Evolutionary conservation across 768 basidiomycete genomes (phyloP), one percentile per base, ranked within the genome.

Genomic region (Termitomyces sp.): DNA sequence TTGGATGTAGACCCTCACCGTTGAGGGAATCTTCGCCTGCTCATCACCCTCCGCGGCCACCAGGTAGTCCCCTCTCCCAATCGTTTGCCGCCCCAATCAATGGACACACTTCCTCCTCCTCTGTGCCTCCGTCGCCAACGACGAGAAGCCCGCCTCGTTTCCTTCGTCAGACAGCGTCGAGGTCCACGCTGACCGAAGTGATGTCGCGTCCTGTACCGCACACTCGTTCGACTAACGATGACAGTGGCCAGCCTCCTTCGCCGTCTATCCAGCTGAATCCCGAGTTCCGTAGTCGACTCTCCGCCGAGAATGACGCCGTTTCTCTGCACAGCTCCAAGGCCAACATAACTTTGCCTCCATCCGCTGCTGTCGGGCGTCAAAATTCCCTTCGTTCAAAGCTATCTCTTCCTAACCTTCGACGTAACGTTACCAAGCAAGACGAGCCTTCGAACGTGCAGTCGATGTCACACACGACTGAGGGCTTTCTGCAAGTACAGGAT

Each of bases 401-500:
- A 8, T 88, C 87, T 30, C 71, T 90, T 4, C 85, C 87, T 1
- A 83, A 80, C 47, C 72, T 90, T 5, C 77, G 84, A 14, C 69
- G 80, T n/a, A 74, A 71, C 47, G 60, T 63, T 37, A 73, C 66
- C 56, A 67, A 71, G 22, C 70, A 70, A 47, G 74, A 75, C 32
- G 77, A 76, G 2, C 62, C 68, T 0, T 56, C 63, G 14, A 66
- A 60, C 48, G 49, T 64, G 4, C 58, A 51, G 2, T 65, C 68
- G 6, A 54, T 51, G 6, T 63, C 66, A 8, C 66, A 63, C 15
- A 45, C 45, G 12, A 53, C 52, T 10, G 75, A 79, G 5, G 71
- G 74, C 40, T 82, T 80, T 1, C 76, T 90, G 5, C 89, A 92
- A 53, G 85, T 91, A 8, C 73, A 88, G 64, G 86, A 91, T 64